These are phyloP conservation scores for Cyclostephanos tholiformis DNA, from an alignment of 108 stramenopile genomes.

Conservation along the genomic window DNA sequence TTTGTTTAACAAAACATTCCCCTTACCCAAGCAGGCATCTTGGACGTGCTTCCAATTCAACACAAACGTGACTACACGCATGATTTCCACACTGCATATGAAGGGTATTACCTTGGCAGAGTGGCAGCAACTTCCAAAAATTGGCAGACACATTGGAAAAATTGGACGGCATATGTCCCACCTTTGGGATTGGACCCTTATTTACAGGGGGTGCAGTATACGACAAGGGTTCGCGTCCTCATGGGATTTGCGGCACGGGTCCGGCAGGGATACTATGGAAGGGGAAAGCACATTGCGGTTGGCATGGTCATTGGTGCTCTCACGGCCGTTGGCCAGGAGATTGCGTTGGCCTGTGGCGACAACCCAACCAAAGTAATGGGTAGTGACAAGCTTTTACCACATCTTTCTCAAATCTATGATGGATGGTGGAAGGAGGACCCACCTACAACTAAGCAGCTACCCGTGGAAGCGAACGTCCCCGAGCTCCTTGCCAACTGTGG, in stretches of 20 bases:
- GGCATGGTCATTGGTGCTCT: conserved; percentile 10
- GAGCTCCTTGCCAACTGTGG: not conserved
- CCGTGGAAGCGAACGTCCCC: conserved; percentile 10
- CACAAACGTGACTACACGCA: too few relatives aligned
- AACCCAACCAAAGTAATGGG: too few relatives aligned
- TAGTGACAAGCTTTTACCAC: too few relatives aligned
- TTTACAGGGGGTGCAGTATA: too few relatives aligned
- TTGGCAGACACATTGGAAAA: not conserved
- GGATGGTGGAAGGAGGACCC: too few relatives aligned
- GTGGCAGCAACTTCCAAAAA: not conserved
- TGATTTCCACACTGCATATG: too few relatives aligned
- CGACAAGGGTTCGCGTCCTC: not conserved
- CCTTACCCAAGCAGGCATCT: too few relatives aligned
- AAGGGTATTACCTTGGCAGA: too few relatives aligned
- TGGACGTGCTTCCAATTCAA: too few relatives aligned
- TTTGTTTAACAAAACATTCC: too few relatives aligned
- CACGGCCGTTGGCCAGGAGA: conserved; percentile 21
- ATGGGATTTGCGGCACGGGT: not conserved
- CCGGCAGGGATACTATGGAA: conserved; percentile 9
- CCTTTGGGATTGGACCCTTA: conserved; percentile 14
- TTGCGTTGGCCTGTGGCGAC: conserved; percentile 2
- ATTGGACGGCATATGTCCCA: not conserved
- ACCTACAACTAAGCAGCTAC: too few relatives aligned
- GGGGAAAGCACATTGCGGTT: conserved; percentile 6
- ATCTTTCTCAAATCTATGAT: too few relatives aligned